Evolutionary conservation across 2,329 filamentous ascomycete genomes (phyloP), one percentile per base, ranked within the genome.

Genomic region (Thermoascus crustaceus): DNA sequence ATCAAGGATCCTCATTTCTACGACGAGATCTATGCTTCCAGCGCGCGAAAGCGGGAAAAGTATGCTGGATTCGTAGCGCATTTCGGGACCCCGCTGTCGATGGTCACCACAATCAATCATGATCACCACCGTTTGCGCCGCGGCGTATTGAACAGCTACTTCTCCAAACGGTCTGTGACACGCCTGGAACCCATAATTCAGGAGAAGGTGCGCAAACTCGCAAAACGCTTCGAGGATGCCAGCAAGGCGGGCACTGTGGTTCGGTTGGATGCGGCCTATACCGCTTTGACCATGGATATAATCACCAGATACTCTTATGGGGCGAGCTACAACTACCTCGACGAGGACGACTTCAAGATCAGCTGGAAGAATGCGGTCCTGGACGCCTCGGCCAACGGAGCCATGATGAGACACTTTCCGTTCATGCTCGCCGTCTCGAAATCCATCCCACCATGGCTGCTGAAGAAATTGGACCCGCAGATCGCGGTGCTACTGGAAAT

Each of bases 301-400:
- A 60, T 62, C 33, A 57, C 53, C 1, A 45, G 60, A 11, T 65
- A 66, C 34, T 53, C 49, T 11, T 66, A 62, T 24, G 63, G 54
- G 8, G 50, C 50, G 41, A 54, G 44, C 32, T 50, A 50, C 19
- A 44, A 53, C 11, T 56, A 53, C 5, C 48, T 64, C 1, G 50
- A 56, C 1, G 34, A 50, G 7, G 47, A 49, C 4, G 43, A 50
- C 13, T 57, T 54, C 26, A 45, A 50, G 34, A 21, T 43, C 31
- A 32, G 46, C 34, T 31, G 49, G 46, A 35, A 53, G 42, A 35
- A 50, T 4, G 41, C 46, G 7, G 46, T 57, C 6, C 39, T 52
- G 2, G 43, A 46, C 4, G 46, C 54, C 1, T 46, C 47, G 1
- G 45, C 50, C 0, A 43, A 44, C 2, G 54, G 53, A 2, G 38